A percentile compares a stretch with the other conserved stretches of the same genome.
Conservation (phyloP, 1,284 basidiomycete species). For the Rhodofomes roseus region DNA sequence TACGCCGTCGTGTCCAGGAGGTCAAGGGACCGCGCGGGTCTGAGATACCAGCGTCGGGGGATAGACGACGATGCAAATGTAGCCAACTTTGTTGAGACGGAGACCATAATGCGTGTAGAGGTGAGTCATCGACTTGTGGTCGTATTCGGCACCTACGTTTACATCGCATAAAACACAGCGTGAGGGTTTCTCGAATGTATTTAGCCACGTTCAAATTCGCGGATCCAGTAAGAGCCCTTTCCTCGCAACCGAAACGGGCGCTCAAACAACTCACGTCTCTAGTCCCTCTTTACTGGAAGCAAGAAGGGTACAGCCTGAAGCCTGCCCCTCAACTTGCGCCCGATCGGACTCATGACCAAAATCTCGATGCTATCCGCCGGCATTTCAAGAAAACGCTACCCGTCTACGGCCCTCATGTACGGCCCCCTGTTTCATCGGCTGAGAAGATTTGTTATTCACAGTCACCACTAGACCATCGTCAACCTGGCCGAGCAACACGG, state of each 20-base stretch:
- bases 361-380: conserved; percentile 63
- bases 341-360: conserved; percentile 74
- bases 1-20: conserved; percentile 82
- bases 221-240: conserved; percentile 68
- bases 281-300: conserved; percentile 91
- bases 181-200: conserved; percentile 70
- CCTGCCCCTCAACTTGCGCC: conserved; percentile 78
- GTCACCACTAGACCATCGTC: conserved; percentile 52
- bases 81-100: conserved; percentile 93
- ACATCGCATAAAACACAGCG: conserved; percentile 37
- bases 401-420: conserved; percentile 76
- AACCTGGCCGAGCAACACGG: conserved; percentile 92
- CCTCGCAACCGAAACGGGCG: conserved; percentile 3
- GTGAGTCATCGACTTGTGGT: conserved; percentile 35
- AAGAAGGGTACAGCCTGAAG: conserved; percentile 82
- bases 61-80: conserved; percentile 84
- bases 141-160: no score
- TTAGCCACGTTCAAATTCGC: conserved; percentile 85
- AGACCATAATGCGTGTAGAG: conserved; percentile 80
- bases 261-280: neutral
- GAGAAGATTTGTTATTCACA: neutral
- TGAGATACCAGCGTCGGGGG: conserved; percentile 94
- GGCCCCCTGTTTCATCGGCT: conserved; percentile 14
- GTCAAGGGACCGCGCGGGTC: conserved; percentile 88
- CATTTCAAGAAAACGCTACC: conserved; percentile 73